These are phyloP conservation scores for Scheffersomyces segobiensis DNA, from an alignment of 1,139 yeast species.

Conservation along the genomic window DNA sequence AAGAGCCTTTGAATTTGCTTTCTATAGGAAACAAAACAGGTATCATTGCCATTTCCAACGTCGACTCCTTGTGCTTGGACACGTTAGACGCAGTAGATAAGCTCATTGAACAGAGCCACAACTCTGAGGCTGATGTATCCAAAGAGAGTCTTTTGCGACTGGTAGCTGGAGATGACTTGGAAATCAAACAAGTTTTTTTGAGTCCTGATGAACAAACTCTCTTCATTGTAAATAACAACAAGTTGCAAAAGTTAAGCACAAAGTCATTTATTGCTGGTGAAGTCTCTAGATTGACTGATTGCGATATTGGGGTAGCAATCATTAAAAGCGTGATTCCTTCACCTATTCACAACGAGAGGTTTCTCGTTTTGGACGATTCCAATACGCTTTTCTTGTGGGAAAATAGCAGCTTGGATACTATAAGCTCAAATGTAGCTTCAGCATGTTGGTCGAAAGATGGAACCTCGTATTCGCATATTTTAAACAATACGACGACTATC, in stretches of 20 bases:
- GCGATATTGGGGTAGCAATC: background rate
- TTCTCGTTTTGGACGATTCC: background rate
- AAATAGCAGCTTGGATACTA: background rate
- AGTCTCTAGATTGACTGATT: background rate
- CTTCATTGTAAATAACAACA: constrained; percentile 19
- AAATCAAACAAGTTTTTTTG: constrained; percentile 27
- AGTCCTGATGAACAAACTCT: constrained; percentile 23
- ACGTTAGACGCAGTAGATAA: constrained; percentile 10
- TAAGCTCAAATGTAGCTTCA: background rate
- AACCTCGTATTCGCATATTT: background rate
- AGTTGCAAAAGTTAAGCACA: constrained; percentile 3
- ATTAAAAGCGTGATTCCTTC: background rate
- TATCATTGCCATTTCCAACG: constrained; percentile 36
- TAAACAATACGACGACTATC: background rate
- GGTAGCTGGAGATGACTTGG: background rate
- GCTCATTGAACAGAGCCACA: background rate
- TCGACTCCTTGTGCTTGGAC: constrained; percentile 20
- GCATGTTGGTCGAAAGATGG: background rate
- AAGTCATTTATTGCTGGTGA: background rate
- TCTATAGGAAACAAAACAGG: constrained; percentile 26
- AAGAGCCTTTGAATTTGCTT: constrained; percentile 26
- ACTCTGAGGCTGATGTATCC: background rate
- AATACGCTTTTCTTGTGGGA: background rate
- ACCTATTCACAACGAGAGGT: background rate
- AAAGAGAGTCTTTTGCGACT: constrained; percentile 7